A percentile compares a stretch with the other conserved stretches of the same genome.
Evolutionary conservation across 352 stramenopile species (phyloP).

Genomic region (Phytophthora pisi): DNA sequence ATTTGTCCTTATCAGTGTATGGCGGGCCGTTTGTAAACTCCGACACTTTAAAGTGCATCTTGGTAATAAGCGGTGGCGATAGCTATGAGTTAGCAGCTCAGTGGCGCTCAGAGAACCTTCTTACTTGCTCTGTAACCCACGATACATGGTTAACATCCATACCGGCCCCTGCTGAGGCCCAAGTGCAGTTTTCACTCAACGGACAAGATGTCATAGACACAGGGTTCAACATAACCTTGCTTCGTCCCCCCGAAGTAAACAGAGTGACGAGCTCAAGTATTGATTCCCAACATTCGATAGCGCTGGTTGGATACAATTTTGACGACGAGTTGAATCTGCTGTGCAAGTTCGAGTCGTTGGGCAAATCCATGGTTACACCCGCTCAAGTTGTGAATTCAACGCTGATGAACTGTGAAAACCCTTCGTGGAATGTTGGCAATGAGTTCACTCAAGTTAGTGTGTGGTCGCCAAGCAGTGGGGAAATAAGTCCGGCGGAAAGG

Average conservation of each 20-base stretch:
- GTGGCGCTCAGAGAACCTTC: constrained; percentile 28
- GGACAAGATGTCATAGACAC: constrained; percentile 26
- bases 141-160: neutral
- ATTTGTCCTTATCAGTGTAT: constrained; percentile 29
- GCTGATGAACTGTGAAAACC: constrained; percentile 35
- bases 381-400: constrained; percentile 47
- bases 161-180: constrained; percentile 9
- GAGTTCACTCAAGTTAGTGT: constrained; percentile 32
- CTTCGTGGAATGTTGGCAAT: constrained; percentile 22
- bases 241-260: constrained; percentile 36
- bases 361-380: constrained; percentile 23
- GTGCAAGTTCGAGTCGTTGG: constrained; percentile 45
- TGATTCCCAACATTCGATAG: constrained; percentile 14
- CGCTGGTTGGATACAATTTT: constrained; percentile 52
- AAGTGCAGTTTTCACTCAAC: constrained; percentile 34
- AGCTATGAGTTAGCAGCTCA: constrained; percentile 17
- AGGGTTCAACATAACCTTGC: constrained; percentile 48
- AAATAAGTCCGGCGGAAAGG: constrained; percentile 16
- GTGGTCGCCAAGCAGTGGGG: constrained; percentile 34
- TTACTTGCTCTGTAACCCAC: constrained; percentile 25
- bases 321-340: constrained; percentile 29
- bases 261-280: neutral
- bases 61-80: constrained; percentile 18
- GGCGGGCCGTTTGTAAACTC: constrained; percentile 32
- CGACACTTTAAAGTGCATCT: constrained; percentile 29